Base-by-base conservation (phyloP, 163 green algal species). In the Smithsoniella earleae region DNA sequence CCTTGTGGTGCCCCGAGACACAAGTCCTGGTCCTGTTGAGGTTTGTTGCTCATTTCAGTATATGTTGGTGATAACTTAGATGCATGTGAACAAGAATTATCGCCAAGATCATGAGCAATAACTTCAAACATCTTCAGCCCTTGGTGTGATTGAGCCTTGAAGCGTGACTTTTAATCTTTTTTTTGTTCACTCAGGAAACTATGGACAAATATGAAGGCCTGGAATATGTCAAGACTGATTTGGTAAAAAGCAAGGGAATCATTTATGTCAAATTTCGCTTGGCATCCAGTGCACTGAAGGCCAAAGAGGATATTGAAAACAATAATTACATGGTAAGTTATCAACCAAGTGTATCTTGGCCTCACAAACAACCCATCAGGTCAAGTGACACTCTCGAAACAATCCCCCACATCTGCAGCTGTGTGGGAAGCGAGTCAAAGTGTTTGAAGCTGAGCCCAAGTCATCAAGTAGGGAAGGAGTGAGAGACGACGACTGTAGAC, bases 161-260 rank as follows among this genome's bases (percentile, higher is more conserved):
- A n/a, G n/a, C n/a, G n/a, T n/a, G n/a, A n/a, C n/a, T n/a, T n/a
- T n/a, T n/a, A n/a, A n/a, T n/a, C n/a, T 44, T 73, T 37, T 38
- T 79, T 45, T 8, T 13, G 20, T 52, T 40, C 52, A 33, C 73
- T 66, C 75, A 89, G 86, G 81, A 87, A n/a, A 74, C 86, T 16
- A 82, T 95, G 82, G 55, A 69, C 0, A 74, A 73, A 2, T 92
- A 88, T 66, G 46, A 75, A 4, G 90, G 89, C 20, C 77, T 96
- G 38, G 85, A 96, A 77, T 95, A 96, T 80, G 93, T 87, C 88
- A 96, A 96, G 76, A 94, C 87, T 1, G 90, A 96, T 78, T 78
- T 96, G 2, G 88, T 95, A 10, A 85, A 86, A 8, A 75, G 76
- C 66, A 95, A 95, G 77, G 91, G 91, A 31, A 88, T 96, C 2